Evolutionary conservation across 2,329 filamentous ascomycete species (phyloP).

Genomic region (Hypoxylon sp.): DNA sequence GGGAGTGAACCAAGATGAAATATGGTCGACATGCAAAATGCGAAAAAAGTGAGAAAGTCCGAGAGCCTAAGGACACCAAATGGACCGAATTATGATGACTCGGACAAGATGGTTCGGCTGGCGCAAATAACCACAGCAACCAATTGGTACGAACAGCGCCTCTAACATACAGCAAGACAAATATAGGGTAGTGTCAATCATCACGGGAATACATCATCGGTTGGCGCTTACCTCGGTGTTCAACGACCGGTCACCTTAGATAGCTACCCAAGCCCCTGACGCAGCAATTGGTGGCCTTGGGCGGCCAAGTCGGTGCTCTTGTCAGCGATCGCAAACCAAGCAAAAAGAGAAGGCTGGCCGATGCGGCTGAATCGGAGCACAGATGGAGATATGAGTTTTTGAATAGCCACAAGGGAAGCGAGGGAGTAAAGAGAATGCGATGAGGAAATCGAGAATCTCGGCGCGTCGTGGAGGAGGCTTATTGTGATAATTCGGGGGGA

Average conservation of each 20-base stretch:
- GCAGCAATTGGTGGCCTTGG: constrained; percentile 46
- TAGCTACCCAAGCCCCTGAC: constrained; percentile 51
- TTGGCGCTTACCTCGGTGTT: constrained; percentile 48
- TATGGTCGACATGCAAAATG: neutral
- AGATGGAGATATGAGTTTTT: constrained; percentile 18
- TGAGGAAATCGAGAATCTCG: constrained; percentile 27
- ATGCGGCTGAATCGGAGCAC: constrained; percentile 38
- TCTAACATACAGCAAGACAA: neutral
- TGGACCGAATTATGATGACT: neutral
- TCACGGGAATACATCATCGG: constrained; percentile 8
- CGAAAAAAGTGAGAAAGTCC: constrained; percentile 1
- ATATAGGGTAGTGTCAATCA: constrained; percentile 5
- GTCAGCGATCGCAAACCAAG: constrained; percentile 36
- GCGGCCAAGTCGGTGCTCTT: constrained; percentile 43
- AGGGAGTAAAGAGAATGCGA: constrained; percentile 23
- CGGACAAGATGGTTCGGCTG: constrained; percentile 2
- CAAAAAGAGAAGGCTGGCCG: constrained; percentile 27
- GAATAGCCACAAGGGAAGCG: constrained; percentile 17
- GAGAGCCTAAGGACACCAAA: neutral
- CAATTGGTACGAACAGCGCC: constrained; percentile 28
- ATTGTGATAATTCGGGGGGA: constrained; percentile 44
- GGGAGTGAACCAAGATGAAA: neutral
- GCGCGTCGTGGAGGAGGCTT: constrained; percentile 40
- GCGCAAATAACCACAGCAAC: constrained; percentile 28
- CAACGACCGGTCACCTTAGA: constrained; percentile 41